Evolutionary conservation across 805 yeast genomes (phyloP).

Genomic region (Hanseniaspora valbyensis): DNA sequence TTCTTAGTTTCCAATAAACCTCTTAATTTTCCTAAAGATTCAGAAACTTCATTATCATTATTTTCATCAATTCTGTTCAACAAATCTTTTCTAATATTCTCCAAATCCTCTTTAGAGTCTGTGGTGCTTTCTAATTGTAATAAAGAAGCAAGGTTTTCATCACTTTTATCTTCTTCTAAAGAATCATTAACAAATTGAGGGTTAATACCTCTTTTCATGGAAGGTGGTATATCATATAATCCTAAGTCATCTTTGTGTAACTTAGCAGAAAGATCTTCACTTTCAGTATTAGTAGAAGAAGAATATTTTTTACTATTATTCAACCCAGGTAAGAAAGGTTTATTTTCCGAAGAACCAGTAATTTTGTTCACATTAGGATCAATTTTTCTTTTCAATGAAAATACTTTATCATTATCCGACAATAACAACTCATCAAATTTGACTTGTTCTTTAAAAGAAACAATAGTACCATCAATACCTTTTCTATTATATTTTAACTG

Average conservation of each 20-base stretch:
- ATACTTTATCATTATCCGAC: slow-evolving; percentile 55
- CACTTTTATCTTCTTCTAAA: slow-evolving; percentile 19
- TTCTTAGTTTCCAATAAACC: slow-evolving; percentile 9
- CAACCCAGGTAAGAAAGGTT: slow-evolving; percentile 95
- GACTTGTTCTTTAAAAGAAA: slow-evolving; percentile 50
- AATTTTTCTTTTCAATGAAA: slow-evolving; percentile 60
- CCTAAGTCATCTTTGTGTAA: slow-evolving; percentile 66
- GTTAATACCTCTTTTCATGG: slow-evolving; percentile 61
- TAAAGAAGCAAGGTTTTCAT: slow-evolving; percentile 22
- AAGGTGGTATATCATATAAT: slow-evolving; percentile 71
- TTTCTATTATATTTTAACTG: slow-evolving; percentile 54
- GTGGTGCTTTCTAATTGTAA: slow-evolving; percentile 19
- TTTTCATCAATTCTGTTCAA: slow-evolving; percentile 14
- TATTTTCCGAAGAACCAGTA: slow-evolving; percentile 56
- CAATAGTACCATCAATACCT: slow-evolving; percentile 67
- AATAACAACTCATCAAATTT: slow-evolving; percentile 36
- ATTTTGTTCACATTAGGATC: slow-evolving; percentile 51
- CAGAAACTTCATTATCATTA: slow-evolving; percentile 9
- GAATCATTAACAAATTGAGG: slow-evolving; percentile 18
- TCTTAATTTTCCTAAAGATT: slow-evolving; percentile 15
- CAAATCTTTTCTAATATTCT: slow-evolving; percentile 22
- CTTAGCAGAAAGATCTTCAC: slow-evolving; percentile 9
- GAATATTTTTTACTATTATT: slow-evolving; percentile 23
- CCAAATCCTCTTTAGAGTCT: slow-evolving; percentile 30
- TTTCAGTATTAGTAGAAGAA: slow-evolving; percentile 21